Percentiles rank a stretch among this genome's conserved stretches.
phyloP scores from a whole-genome alignment of 257 asterid species.

The Anisodus acutangulus region DNA sequence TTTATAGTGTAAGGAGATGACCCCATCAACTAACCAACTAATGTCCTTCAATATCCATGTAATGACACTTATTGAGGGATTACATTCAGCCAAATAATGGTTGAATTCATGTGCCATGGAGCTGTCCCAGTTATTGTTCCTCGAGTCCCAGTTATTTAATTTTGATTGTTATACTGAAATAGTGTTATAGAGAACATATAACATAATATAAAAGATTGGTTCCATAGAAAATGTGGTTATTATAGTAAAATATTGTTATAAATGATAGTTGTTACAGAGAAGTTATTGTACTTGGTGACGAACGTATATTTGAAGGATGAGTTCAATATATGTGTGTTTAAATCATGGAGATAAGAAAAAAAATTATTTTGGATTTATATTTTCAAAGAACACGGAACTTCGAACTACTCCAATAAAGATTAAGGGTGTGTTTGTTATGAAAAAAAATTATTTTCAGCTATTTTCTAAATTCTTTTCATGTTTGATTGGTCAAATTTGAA shows the following conservation, averaged over 20 bases:
- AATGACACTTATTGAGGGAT: too few species aligned
- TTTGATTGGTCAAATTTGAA: too few species aligned
- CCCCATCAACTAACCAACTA: too few species aligned
- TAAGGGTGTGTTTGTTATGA: not conserved
- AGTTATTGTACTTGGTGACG: not conserved
- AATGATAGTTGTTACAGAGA: not conserved
- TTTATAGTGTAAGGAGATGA: too few species aligned
- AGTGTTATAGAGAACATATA: not conserved
- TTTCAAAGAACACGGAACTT: not conserved
- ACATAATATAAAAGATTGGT: too few species aligned
- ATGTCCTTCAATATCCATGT: too few species aligned
- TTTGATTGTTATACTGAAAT: too few species aligned
- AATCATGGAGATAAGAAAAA: not conserved
- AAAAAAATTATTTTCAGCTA: too few species aligned
- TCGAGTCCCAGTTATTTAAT: conserved; percentile 30
- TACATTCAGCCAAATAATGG: too few species aligned
- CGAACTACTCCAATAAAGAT: not conserved
- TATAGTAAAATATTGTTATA: too few species aligned
- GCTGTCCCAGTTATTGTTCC: conserved; percentile 50
- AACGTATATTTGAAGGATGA: not conserved
- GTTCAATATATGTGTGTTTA: not conserved
- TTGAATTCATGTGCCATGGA: conserved; percentile 32
- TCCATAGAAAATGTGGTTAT: not conserved
- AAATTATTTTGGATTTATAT: not conserved
- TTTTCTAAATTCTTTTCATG: too few species aligned